phyloP scores from a whole-genome alignment of 1,284 basidiomycete genomes.

The Cryptococcus wingfieldii region DNA sequence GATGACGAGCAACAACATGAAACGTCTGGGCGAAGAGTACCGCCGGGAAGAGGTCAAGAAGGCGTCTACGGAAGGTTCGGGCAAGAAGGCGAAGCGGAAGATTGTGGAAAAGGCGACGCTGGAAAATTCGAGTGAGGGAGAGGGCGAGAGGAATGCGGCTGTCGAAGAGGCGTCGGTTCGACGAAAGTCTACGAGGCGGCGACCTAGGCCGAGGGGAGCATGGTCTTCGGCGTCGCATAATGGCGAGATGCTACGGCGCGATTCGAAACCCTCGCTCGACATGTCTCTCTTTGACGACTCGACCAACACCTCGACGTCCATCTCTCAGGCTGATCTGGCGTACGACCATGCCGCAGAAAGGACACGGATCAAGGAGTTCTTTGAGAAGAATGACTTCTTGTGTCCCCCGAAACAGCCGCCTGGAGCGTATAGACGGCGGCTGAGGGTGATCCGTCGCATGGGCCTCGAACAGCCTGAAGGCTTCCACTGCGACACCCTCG shows the following conservation, averaged over 20 bases:
- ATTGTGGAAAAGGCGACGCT: conserved; percentile 3
- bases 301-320: conserved; percentile 20
- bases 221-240: conserved; percentile 2
- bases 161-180: conserved; percentile 2
- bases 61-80: background rate
- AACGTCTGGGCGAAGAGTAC: conserved; percentile 7
- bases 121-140: conserved; percentile 1
- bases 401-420: conserved; percentile 35
- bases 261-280: conserved; percentile 4
- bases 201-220: conserved; percentile 10
- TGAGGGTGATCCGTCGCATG: conserved; percentile 35
- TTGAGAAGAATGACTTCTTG: conserved; percentile 30
- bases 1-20: conserved; percentile 17
- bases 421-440: conserved; percentile 22
- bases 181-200: background rate
- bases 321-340: conserved; percentile 10
- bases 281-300: conserved; percentile 17
- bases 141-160: conserved; percentile 5
- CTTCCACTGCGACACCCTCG: conserved; percentile 19
- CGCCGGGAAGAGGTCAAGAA: conserved; percentile 1
- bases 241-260: background rate
- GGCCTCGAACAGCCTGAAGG: conserved; percentile 28
- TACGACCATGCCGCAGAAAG: conserved; percentile 23
- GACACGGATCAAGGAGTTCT: conserved; percentile 27
- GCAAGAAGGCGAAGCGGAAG: background rate